phyloP scores from a whole-genome alignment of 2,329 filamentous ascomycete species.

The Colletotrichum sp. region DNA sequence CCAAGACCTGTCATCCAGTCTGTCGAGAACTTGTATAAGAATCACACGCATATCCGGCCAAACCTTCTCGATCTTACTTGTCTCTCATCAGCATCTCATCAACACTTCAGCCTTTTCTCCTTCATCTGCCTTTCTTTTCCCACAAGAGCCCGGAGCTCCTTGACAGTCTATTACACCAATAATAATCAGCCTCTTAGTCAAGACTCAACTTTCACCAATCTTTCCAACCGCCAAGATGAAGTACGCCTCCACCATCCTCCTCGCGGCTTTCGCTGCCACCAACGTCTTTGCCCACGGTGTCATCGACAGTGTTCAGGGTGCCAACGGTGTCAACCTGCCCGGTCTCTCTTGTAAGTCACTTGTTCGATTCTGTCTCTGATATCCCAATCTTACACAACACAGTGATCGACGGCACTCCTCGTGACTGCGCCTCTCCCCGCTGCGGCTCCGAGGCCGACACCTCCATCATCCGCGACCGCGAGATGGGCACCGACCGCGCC shows the following conservation, averaged over 20 bases:
- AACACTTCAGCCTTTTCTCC: conserved; percentile 5
- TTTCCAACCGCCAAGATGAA: conserved; percentile 18
- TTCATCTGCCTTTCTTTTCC: conserved; percentile 17
- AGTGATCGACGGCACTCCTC: conserved; percentile 69
- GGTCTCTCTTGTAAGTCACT: conserved; percentile 44
- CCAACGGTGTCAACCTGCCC: conserved; percentile 66
- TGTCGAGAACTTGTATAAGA: conserved; percentile 17
- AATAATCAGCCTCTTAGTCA: neutral
- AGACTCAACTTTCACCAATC: conserved; percentile 3
- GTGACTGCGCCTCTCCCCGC: conserved; percentile 64
- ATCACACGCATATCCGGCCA: conserved; percentile 3
- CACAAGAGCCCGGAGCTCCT: conserved; percentile 20
- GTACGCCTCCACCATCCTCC: conserved; percentile 36
- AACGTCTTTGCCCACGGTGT: conserved; percentile 62
- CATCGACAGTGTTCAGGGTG: conserved; percentile 58
- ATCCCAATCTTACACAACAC: neutral
- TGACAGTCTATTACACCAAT: neutral
- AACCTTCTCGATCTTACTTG: neutral
- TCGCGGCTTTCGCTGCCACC: conserved; percentile 39
- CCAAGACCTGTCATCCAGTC: conserved; percentile 18
- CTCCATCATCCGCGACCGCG: conserved; percentile 66
- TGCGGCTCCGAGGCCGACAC: conserved; percentile 72
- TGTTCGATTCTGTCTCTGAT: neutral
- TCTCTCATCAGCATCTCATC: conserved; percentile 15
- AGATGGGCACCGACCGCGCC: conserved; percentile 54